A percentile compares a stretch with the other conserved stretches of the same genome.
Conservation (phyloP, 345 rosid genomes). For the Salix koriyanagi region DNA sequence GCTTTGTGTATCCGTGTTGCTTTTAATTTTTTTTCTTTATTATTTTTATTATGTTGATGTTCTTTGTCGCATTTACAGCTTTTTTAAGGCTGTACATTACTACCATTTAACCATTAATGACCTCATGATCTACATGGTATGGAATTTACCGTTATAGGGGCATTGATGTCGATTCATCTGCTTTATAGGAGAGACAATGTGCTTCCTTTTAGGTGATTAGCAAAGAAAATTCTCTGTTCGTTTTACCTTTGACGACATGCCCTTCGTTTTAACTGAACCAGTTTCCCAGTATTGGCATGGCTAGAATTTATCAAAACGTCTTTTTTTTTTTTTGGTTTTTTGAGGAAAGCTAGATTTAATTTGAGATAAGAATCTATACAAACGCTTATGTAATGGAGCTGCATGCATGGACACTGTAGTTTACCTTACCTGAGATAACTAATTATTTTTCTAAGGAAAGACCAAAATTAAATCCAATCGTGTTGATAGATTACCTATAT, state of each 20-base stretch:
- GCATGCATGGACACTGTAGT: not conserved
- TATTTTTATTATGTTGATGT: not conserved
- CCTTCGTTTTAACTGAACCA: constrained; percentile 24
- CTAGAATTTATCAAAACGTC: constrained; percentile 1
- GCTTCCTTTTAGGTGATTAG: constrained; percentile 21
- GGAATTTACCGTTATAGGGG: constrained; percentile 17
- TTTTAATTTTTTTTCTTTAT: not conserved
- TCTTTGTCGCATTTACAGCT: not conserved
- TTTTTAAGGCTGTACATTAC: not conserved
- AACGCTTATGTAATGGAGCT: constrained; percentile 15
- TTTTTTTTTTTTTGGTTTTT: constrained; percentile 21
- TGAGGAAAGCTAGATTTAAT: not conserved
- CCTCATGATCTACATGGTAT: not conserved
- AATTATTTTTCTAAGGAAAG: not conserved
- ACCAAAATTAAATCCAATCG: not conserved
- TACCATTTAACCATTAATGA: constrained; percentile 8
- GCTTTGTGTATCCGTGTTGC: not conserved
- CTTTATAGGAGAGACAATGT: not conserved
- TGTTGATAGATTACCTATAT: not conserved
- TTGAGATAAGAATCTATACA: not conserved
- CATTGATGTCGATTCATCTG: constrained; percentile 20
- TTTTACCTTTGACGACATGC: constrained; percentile 14
- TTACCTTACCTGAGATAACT: not conserved
- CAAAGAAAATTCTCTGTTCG: constrained; percentile 18
- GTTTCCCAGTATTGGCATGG: constrained; percentile 9